Conservation (phyloP, 164 flowering plant species). For the Stephania japonica region DNA sequence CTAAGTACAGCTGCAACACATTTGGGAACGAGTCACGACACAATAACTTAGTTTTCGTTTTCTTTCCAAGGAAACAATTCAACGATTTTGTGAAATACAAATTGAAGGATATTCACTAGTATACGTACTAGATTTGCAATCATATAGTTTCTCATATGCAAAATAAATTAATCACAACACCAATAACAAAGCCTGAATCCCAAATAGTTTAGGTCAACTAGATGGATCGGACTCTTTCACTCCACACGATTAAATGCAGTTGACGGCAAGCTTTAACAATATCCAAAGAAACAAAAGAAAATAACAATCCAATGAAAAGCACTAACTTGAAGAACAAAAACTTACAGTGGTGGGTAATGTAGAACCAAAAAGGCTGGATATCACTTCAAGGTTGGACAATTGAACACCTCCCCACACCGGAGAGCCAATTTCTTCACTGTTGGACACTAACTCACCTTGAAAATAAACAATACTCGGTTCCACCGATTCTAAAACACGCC, state of each 20-base stretch:
- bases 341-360: conserved; percentile 67
- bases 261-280: too few relatives aligned
- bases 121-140: not conserved
- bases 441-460: conserved; percentile 48
- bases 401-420: conserved; percentile 50
- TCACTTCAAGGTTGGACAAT: conserved; percentile 42
- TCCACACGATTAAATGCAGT: too few relatives aligned
- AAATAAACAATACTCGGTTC: conserved; percentile 62
- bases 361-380: conserved; percentile 47
- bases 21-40: not conserved
- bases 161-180: too few relatives aligned
- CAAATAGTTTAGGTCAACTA: too few relatives aligned
- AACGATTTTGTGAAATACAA: not conserved
- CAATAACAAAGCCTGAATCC: too few relatives aligned
- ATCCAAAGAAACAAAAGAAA: not conserved
- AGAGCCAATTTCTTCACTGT: conserved; percentile 51
- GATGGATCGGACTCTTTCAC: too few relatives aligned
- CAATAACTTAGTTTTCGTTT: too few relatives aligned
- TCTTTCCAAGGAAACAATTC: too few relatives aligned
- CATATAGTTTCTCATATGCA: not conserved
- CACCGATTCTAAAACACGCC: conserved; percentile 36
- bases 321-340: conserved; percentile 1
- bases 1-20: conserved; percentile 61
- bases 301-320: not conserved
- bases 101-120: not conserved